Evolutionary conservation across 2,329 filamentous ascomycete species (phyloP), one percentile per base, ranked within the genome.

Genomic region (Penicillium sp.): DNA sequence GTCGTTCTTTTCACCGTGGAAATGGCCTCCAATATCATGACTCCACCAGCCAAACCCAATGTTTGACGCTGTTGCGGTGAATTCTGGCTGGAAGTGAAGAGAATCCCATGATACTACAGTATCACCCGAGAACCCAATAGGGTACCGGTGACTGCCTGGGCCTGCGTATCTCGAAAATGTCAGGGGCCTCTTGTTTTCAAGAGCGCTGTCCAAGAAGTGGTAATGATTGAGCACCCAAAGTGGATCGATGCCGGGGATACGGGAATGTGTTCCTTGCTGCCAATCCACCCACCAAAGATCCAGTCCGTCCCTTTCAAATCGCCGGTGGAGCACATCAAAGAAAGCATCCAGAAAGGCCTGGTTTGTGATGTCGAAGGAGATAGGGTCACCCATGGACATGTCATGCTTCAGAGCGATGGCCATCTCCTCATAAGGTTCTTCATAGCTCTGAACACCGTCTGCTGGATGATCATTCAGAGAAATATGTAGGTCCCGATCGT

Each of bases 201-300:
- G 71, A 5, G 70, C 69, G 58, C 78, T 81, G 61, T 87, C 83
- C 3, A 85, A 72, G 66, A 82, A 88, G 55, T 87, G 84, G 64
- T 82, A 87, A 66, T 88, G 86, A 63, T 88, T 88, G 21, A 88
- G 76, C 24, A 87, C 72, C 85, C 86, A 88, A 0, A 88, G 73
- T 0, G 86, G 86, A 67, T 88, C 86, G 3, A 88, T 74, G 1
- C 84, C 84, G 0, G 79, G 80, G 6, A 87, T 77, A 33, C 78
- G 77, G 1, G 84, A 84, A 55, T 78, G 74, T 2, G 76, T 72
- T 1, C 86, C 86, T 68, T 88, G 86, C 68, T 88, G 86, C 85
- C 85, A 88, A 67, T 88, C 86, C 27, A 87, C 78, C 86, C 86
- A 88, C 84, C 84, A 87, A 55, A 88, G 87, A 64, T 88, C 85